Conservation (phyloP, 345 rosid genomes). For the Orychophragmus violaceus region DNA sequence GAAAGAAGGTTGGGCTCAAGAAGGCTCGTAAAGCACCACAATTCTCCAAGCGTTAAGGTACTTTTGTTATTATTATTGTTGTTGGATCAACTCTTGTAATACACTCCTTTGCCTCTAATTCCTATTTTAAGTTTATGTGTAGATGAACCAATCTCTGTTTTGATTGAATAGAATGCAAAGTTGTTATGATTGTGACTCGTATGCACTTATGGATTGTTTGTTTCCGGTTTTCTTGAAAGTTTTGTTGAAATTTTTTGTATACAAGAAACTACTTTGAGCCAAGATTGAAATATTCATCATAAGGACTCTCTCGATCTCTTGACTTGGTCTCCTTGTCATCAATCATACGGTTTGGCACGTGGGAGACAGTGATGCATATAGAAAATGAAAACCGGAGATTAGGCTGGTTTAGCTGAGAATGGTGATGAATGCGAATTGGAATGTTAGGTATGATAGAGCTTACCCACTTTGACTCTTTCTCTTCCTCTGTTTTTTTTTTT, state of each 20-base stretch:
- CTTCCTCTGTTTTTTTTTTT: background rate
- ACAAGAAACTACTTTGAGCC: no score
- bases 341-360: background rate
- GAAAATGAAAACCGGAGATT: constrained; percentile 8
- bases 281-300: no score
- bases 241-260: no score
- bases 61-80: background rate
- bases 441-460: constrained; percentile 28
- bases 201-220: background rate
- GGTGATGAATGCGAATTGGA: constrained; percentile 13
- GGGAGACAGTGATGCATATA: background rate
- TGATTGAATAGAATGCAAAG: background rate
- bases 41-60: constrained; percentile 65
- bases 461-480: constrained; percentile 35
- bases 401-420: constrained; percentile 31
- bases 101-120: constrained; percentile 7
- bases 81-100: constrained; percentile 1
- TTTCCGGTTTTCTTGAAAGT: no score
- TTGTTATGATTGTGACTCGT: background rate
- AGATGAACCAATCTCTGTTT: constrained; percentile 3
- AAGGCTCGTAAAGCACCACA: constrained; percentile 97
- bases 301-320: background rate
- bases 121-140: constrained; percentile 7
- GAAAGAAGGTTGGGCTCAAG: constrained; percentile 93
- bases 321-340: background rate